These are phyloP conservation scores for Fusarium euwallaceae DNA, from an alignment of 2,329 filamentous ascomycete species.

Conservation along the genomic window DNA sequence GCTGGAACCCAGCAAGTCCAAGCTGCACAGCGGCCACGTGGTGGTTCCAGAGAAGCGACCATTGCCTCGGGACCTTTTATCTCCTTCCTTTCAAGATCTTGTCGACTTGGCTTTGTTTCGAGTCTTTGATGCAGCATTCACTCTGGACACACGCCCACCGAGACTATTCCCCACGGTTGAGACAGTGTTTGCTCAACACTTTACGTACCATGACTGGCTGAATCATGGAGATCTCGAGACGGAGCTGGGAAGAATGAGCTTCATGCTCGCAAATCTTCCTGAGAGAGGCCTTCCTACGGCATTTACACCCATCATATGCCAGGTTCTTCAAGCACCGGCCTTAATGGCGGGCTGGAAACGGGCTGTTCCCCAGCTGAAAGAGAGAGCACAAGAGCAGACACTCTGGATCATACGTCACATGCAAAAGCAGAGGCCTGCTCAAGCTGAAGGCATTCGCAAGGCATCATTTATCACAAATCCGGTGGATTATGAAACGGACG, in stretches of 20 bases:
- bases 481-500: conserved; percentile 4
- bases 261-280: not conserved
- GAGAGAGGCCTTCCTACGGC: not conserved
- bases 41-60: not conserved
- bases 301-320: not conserved
- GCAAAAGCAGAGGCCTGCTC: not conserved
- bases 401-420: not conserved
- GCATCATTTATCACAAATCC: not conserved
- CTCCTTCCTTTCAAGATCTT: not conserved
- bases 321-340: not conserved
- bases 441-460: not conserved
- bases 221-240: not conserved
- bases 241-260: conserved; percentile 6
- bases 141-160: not conserved
- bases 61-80: not conserved
- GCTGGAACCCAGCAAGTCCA: not conserved
- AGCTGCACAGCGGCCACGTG: not conserved
- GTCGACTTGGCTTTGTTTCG: conserved; percentile 5
- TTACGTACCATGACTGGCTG: conserved; percentile 1
- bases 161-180: not conserved
- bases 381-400: not conserved
- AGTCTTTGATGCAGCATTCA: not conserved
- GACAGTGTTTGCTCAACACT: not conserved
- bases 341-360: not conserved
- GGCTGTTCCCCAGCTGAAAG: not conserved